Evolutionary conservation across 164 flowering plant genomes (phyloP), one percentile per base, ranked within the genome.

Genomic region (Warburgia ugandensis): DNA sequence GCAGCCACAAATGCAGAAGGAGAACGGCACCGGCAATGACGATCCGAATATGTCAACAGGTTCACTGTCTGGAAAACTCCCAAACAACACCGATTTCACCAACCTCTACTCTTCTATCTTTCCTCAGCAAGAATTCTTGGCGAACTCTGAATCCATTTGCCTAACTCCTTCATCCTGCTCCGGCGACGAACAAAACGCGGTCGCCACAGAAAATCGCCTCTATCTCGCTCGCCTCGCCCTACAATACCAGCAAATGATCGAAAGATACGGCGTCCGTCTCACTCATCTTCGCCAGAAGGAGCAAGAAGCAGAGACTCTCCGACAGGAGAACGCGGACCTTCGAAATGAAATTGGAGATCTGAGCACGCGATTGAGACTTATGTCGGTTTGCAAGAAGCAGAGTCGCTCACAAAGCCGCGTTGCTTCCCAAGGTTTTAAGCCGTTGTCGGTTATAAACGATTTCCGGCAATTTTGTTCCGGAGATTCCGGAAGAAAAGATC

Each of bases 291-390:
- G 61, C 7, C 76, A 77, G 22, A 61, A 78, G 4, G 41, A 67
- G 22, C 63, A 61, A 32, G 77, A 80, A 56, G 70, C 61, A 0
- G 80, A 80, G 13, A 43, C 54, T 9, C 84, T 88, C 28, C 80
- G 84, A 20, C 73, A 56, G 16, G 88, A 88, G 69, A 88, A 82
- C 62, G 56, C 72, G 8, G 59, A 65, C 2, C 89, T 88, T 38
- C 68, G 77, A 6, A 36, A 72, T 28, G 60, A 68, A 21, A 87
- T 80, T 58, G 53, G 50, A 33, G 84, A 80, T 28, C 76, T 88
- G 43, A 73, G 27, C 52, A 65, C 76, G 41, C 77, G 73, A 7
- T 41, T 88, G 37, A 54, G 65, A 47, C 54, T 68, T 29, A 52
- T 77, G 35, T 52, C 70, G 29, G n/a, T n/a, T n/a, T n/a, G n/a